Conservation (phyloP, 2,329 filamentous ascomycete species). For the Sphaerulina populicola region DNA sequence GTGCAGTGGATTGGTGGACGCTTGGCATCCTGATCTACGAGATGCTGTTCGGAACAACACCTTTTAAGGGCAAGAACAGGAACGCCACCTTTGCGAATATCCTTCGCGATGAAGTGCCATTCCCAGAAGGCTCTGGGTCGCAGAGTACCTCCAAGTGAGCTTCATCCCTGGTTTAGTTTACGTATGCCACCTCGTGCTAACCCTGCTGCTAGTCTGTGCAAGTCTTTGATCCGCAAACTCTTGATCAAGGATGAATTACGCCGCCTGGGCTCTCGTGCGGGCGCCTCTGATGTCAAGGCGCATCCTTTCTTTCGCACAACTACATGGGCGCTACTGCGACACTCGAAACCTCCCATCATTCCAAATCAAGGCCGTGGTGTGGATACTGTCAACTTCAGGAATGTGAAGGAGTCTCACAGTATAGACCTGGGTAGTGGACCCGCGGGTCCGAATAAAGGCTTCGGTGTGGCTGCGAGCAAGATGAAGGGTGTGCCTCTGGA, state of each 20-base stretch:
- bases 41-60: constrained; percentile 96
- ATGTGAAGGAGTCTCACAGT: constrained; percentile 93
- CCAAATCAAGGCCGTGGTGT: constrained; percentile 82
- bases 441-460: constrained; percentile 32
- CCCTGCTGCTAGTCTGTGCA: constrained; percentile 63
- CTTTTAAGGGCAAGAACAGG: constrained; percentile 98
- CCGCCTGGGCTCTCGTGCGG: constrained; percentile 83
- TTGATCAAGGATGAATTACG: constrained; percentile 97
- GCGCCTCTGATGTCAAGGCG: constrained; percentile 90
- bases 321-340: constrained; percentile 91
- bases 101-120: constrained; percentile 85
- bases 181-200: constrained; percentile 8
- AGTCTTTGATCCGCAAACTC: constrained; percentile 89
- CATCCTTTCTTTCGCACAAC: constrained; percentile 95
- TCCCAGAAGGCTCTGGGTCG: constrained; percentile 76
- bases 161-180: not conserved
- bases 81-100: constrained; percentile 99
- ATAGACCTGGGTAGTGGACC: constrained; percentile 66
- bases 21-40: constrained; percentile 95
- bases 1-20: constrained; percentile 99
- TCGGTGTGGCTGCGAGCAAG: constrained; percentile 29
- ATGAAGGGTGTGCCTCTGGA: constrained; percentile 78
- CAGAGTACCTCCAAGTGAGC: constrained; percentile 88
- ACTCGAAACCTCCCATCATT: constrained; percentile 96
- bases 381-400: constrained; percentile 94